Base-by-base conservation (phyloP, 2,329 filamentous ascomycete species). In the Chalaropsis ovoidea region DNA sequence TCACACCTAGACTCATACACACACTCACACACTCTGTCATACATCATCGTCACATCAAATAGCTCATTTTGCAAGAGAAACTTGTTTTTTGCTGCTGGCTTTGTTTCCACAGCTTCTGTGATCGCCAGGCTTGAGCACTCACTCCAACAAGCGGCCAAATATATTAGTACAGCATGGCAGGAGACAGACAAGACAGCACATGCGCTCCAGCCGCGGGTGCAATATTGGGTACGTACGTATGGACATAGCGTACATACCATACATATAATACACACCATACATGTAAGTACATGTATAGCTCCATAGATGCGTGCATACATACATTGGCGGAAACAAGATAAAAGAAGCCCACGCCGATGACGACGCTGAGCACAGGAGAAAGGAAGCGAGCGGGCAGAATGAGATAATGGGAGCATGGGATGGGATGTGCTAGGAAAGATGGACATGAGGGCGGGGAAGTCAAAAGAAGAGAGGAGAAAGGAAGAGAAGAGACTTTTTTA, bases 121-220 rank as follows among this genome's bases (percentile, higher is more conserved):
- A 43, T 43, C 7, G 13, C 42, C 42, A 43, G 11, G 42, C 42
- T n/a, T 43, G 42, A 43, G 42, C 42, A 43, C 42, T n/a, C n/a
- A n/a, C n/a, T n/a, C 42, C 13, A 43, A 43, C 11, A 15, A 13
- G 42, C 3, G 52, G 22, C 52, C 52, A 56, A 56, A 56, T 17
- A 31, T 56, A 56, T 56, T 4, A n/a, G 24, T 56, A 56, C 52
- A 56, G 19, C n/a, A n/a, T n/a, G n/a, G n/a, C n/a, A n/a, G n/a
- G n/a, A n/a, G n/a, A n/a, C n/a, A n/a, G n/a, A n/a, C n/a, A n/a
- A n/a, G n/a, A n/a, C n/a, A n/a, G n/a, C n/a, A n/a, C n/a, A 43
- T 43, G 42, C 13, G 17, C 11, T 10, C 13, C 42, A 15, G 42
- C 42, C 13, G 1, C 3, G 11, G 31, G 31, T 31, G 31, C 31